These are phyloP conservation scores for Ilyonectria sp. DNA, from an alignment of 2,329 filamentous ascomycete species.

Conservation along the genomic window DNA sequence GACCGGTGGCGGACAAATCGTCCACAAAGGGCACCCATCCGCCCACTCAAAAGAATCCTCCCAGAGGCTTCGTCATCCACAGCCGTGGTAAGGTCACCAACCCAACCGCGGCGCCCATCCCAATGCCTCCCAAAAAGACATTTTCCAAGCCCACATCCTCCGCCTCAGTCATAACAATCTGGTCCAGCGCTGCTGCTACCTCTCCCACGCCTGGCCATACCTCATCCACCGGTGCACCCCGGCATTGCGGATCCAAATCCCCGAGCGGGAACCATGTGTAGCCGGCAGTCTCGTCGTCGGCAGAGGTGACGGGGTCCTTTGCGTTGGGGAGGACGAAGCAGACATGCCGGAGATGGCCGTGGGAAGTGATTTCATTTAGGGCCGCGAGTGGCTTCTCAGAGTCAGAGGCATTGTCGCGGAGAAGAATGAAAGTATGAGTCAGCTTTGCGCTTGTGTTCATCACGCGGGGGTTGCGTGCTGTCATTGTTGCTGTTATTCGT, in stretches of 20 bases:
- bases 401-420: conserved; percentile 19
- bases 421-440: conserved; percentile 21
- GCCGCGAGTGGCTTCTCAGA: not conserved
- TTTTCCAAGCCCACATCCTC: not conserved
- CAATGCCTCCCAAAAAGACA: conserved; percentile 27
- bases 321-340: conserved; percentile 22
- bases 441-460: not conserved
- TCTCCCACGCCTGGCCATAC: not conserved
- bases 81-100: conserved; percentile 14
- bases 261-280: conserved; percentile 19
- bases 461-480: too few species aligned
- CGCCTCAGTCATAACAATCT: conserved; percentile 15
- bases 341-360: conserved; percentile 3
- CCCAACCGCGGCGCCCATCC: conserved; percentile 20
- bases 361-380: not conserved
- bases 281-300: not conserved
- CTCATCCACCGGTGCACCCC: not conserved
- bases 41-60: conserved; percentile 27
- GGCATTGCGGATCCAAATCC: not conserved
- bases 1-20: conserved; percentile 11
- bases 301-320: not conserved
- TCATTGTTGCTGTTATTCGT: not conserved
- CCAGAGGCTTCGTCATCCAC: not conserved
- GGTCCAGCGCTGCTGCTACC: conserved; percentile 4
- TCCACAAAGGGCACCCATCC: conserved; percentile 23